Percentiles rank a stretch among this genome's conserved stretches.
Evolutionary conservation across 306 rosid species (phyloP).

Genomic region (Hippophae rhamnoides): DNA sequence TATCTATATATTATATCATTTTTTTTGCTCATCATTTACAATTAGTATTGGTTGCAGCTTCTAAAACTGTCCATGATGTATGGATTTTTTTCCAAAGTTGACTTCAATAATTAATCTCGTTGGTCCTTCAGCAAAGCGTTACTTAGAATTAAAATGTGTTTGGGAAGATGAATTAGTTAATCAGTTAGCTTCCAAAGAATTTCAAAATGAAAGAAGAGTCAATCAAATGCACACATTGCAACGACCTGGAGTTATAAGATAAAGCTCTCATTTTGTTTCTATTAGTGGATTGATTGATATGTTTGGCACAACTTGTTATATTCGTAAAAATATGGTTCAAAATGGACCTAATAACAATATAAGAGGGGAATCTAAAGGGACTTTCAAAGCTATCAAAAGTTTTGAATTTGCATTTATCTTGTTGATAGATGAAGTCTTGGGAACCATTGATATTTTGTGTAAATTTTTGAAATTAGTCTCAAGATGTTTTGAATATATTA

Average conservation of each 20-base stretch:
- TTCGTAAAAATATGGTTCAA: neutral
- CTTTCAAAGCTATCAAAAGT: neutral
- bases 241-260: neutral
- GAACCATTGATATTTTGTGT: neutral
- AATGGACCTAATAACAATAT: neutral
- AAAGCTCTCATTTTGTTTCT: neutral
- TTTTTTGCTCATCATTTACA: constrained; percentile 1
- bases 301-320: too few species aligned
- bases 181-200: neutral
- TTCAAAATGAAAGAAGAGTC: neutral
- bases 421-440: neutral
- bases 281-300: neutral
- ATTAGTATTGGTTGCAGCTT: neutral
- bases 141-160: neutral
- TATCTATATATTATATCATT: neutral
- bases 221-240: neutral
- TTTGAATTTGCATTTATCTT: neutral
- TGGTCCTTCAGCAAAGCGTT: neutral
- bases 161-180: neutral
- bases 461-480: neutral
- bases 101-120: neutral
- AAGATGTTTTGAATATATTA: neutral
- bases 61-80: neutral
- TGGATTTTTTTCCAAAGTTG: neutral
- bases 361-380: neutral